Base-by-base conservation (phyloP, 169 alveolate species). In the Eimeria tenella region DNA sequence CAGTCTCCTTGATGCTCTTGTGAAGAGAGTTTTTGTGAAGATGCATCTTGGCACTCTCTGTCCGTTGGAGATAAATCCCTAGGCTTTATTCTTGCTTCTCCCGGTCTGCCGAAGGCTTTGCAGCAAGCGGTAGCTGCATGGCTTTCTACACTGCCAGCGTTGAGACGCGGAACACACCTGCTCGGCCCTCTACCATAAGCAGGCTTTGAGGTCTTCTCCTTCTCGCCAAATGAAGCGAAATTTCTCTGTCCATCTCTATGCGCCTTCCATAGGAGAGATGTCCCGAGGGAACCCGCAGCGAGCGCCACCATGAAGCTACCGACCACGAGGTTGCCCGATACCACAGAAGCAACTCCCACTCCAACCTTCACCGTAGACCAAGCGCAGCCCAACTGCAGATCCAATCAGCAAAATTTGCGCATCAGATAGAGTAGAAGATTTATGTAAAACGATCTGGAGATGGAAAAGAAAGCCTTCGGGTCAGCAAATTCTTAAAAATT, bases 361-460 rank as follows among this genome's bases (percentile, higher is more conserved):
- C 91, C 91, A 21, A 83, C 91, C 91, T 83, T 83, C 60, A 83
- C 91, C 60, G 91, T 83, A 62, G 91, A 83, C 91, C 91, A 83
- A 7, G 68, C 91, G 77, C 91, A 83, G 60, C 91, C 91, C 91
- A 83, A 25, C 91, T 83, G 91, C 68, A 83, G 21, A 83, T 13
- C 4, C 79, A 60, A 23, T 13, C 77, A 25, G 42, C 42, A 31
- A 31, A 31, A 31, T 31, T 31, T 31, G 42, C 23, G 7, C 73
- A 79, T 21, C 52, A 62, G 50, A 53, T 62, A 74, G 10, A 13
- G 6, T 0, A 60, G 23, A 60, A 5, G 23, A 60, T 60, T 60
- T 60, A 31, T 31, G 42, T 31, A 31, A 31, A 31, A 31, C 42
- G 2, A 31, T 31, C 42, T 31, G 42, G 42, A 31, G 42, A 2